A percentile compares a stretch with the other conserved stretches of the same genome.
Conservation (phyloP, 1,284 basidiomycete species). For the Vanrija sp. region DNA sequence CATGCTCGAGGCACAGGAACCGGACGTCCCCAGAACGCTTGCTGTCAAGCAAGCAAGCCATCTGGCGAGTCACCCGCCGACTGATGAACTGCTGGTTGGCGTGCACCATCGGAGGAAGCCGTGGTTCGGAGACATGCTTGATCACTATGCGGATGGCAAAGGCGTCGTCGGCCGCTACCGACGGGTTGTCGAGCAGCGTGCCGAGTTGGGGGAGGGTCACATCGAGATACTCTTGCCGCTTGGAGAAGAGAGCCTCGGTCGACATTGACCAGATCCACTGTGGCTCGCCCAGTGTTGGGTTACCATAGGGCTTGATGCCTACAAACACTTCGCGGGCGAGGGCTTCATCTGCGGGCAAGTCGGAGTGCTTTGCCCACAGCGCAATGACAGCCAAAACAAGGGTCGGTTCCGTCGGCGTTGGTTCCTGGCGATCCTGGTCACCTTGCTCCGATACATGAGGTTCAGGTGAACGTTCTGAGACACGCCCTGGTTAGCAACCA, state of each 20-base stretch:
- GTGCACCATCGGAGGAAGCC: constrained; percentile 54
- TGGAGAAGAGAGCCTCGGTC: constrained; percentile 64
- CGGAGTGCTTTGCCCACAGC: constrained; percentile 13
- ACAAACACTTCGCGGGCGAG: constrained; percentile 68
- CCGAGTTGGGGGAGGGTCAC: constrained; percentile 64
- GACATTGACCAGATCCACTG: constrained; percentile 70
- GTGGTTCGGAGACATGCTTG: constrained; percentile 57
- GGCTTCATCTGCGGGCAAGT: constrained; percentile 22
- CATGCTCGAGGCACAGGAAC: constrained; percentile 64
- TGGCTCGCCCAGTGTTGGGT: constrained; percentile 62
- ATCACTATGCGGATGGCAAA: constrained; percentile 63
- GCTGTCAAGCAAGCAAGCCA: constrained; percentile 26
- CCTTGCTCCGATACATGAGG: background rate
- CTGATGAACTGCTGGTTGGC: constrained; percentile 53
- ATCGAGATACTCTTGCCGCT: constrained; percentile 67
- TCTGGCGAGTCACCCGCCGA: constrained; percentile 10
- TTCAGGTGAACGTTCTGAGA: constrained; percentile 9
- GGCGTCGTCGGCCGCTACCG: constrained; percentile 61
- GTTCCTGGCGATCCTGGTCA: background rate
- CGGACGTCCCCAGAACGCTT: constrained; percentile 56
- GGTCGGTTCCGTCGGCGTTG: constrained; percentile 10
- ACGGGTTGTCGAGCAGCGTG: constrained; percentile 58
- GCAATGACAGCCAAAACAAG: constrained; percentile 23
- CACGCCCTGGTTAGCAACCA: constrained; percentile 9
- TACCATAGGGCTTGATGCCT: constrained; percentile 64